These are phyloP conservation scores for Aspergillus funiculosus DNA, from an alignment of 495 filamentous ascomycete genomes.

Conservation along the genomic window DNA sequence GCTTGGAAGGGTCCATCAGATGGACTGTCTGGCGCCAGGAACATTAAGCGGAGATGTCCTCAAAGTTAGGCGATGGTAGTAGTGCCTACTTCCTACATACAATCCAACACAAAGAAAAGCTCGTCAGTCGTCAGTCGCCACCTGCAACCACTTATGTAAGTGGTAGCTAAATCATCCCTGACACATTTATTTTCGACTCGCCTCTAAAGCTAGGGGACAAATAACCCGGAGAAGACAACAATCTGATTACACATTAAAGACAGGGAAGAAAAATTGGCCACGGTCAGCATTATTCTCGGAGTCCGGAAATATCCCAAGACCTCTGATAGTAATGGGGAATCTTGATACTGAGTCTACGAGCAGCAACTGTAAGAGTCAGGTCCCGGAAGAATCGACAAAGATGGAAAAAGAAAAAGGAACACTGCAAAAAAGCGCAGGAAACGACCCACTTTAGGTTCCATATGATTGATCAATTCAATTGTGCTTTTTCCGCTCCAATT, in stretches of 20 bases:
- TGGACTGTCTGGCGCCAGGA: constrained; percentile 5
- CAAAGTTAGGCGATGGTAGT: neutral
- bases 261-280: too few relatives aligned
- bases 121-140: neutral
- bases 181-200: too few relatives aligned
- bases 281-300: too few relatives aligned
- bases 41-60: constrained; percentile 12
- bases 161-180: neutral
- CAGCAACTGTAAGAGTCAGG: too few relatives aligned
- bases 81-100: too few relatives aligned
- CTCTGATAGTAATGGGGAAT: too few relatives aligned
- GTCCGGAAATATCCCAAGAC: too few relatives aligned
- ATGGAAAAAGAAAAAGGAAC: neutral
- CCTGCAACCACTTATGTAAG: neutral
- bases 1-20: constrained; percentile 1
- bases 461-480: constrained; percentile 12
- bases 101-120: too few relatives aligned
- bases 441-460: neutral
- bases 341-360: too few relatives aligned
- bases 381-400: neutral
- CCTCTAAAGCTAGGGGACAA: too few relatives aligned
- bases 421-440: neutral
- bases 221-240: too few relatives aligned
- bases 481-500: constrained; percentile 9
- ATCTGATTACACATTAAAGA: too few relatives aligned